Evolutionary conservation across 306 rosid genomes (phyloP).

Genomic region (Rubus idaeus): DNA sequence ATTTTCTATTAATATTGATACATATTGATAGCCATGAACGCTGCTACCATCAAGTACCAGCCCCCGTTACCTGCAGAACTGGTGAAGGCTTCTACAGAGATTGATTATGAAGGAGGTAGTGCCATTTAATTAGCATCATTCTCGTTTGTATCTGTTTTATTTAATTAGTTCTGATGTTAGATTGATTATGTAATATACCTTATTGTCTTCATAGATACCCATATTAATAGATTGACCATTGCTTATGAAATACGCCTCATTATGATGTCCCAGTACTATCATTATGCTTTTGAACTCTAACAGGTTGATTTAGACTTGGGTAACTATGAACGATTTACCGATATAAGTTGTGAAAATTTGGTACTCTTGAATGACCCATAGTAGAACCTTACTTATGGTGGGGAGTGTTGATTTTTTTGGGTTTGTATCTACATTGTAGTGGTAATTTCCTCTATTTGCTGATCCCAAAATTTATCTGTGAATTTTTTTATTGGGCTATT

Average conservation of each 20-base stretch:
- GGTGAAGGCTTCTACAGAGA: slow-evolving; percentile 63
- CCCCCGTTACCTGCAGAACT: slow-evolving; percentile 78
- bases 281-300: slow-evolving; percentile 1
- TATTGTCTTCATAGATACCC: too few relatives aligned
- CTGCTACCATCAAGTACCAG: slow-evolving; percentile 56
- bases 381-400: too few relatives aligned
- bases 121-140: background rate
- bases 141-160: background rate
- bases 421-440: too few relatives aligned
- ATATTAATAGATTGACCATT: background rate
- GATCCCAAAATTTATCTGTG: too few relatives aligned
- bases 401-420: too few relatives aligned
- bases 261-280: too few relatives aligned
- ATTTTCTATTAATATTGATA: background rate
- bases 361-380: too few relatives aligned
- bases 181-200: too few relatives aligned
- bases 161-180: too few relatives aligned
- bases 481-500: too few relatives aligned
- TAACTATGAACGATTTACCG: slow-evolving; percentile 92
- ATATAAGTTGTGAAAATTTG: slow-evolving; percentile 11
- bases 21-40: background rate
- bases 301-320: slow-evolving; percentile 99
- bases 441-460: too few relatives aligned
- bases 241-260: too few relatives aligned
- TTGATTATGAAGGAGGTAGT: slow-evolving; percentile 78